A percentile compares a stretch with the other conserved stretches of the same genome.
Conservation (phyloP, 2,329 filamentous ascomycete genomes). For the Trichophyton benhamiae region DNA sequence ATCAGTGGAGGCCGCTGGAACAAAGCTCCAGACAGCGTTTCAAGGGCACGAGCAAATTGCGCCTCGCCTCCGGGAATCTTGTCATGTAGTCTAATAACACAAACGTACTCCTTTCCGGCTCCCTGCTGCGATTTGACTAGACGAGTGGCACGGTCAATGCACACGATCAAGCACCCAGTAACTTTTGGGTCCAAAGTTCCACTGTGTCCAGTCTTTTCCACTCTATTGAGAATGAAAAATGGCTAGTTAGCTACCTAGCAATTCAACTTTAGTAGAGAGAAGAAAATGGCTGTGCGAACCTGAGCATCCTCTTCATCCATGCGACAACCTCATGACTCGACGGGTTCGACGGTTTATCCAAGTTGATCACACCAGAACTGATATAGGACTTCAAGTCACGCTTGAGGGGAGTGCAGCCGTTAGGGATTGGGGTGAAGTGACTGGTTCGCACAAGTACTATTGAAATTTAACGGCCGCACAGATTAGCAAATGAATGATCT, state of each 20-base stretch:
- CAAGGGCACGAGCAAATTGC: constrained; percentile 83
- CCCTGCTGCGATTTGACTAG: constrained; percentile 98
- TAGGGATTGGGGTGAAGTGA: constrained; percentile 93
- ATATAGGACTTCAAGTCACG: constrained; percentile 96
- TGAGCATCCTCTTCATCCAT: constrained; percentile 96
- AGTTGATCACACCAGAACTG: constrained; percentile 94
- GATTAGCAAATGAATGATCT: background rate
- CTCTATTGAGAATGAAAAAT: constrained; percentile 36
- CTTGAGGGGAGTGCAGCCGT: constrained; percentile 80
- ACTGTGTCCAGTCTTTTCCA: constrained; percentile 95
- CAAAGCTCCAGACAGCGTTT: constrained; percentile 89
- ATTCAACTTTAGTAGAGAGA: background rate
- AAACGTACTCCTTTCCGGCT: constrained; percentile 97
- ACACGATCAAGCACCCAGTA: constrained; percentile 87
- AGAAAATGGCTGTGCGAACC: constrained; percentile 39
- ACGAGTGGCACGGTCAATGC: constrained; percentile 90
- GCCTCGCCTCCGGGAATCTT: constrained; percentile 86
- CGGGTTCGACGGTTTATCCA: constrained; percentile 94
- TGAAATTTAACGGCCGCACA: constrained; percentile 1
- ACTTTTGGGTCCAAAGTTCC: constrained; percentile 98
- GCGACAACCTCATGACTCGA: constrained; percentile 98
- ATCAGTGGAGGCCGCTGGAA: constrained; percentile 97
- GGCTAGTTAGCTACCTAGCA: background rate
- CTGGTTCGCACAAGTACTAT: constrained; percentile 82
- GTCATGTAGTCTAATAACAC: constrained; percentile 88